Base-by-base conservation (phyloP, 306 rosid species). In the Citrullus colocynthis region DNA sequence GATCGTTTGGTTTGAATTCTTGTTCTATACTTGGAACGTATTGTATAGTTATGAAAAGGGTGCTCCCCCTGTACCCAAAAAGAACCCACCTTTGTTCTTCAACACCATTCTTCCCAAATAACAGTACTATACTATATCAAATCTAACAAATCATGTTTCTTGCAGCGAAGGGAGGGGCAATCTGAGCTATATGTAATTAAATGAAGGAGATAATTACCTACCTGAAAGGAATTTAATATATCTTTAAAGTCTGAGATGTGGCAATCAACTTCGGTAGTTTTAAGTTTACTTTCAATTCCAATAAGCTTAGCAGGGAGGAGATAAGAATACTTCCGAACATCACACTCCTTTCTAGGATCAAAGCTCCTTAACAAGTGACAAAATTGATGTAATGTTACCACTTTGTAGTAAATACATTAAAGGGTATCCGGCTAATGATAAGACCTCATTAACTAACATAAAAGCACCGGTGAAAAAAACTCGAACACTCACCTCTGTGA, bases 21-120 rank as follows among this genome's bases (percentile, higher is more conserved):
- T 66, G 55, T 88, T 86, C 96, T 87, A 83, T 92, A 95, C 83
- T 77, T 88, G 66, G 97, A 86, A 65, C 97, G 83, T 72, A 91
- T 78, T 49, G 97, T 95, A 81, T 95, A 95, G 79, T 95, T 95
- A 85, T 95, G 98, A 83, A 95, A 92, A 85, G 96, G 96, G 82
- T 90, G 91, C 41, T 85, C 90, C 59, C 97, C 98, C 98, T 95
- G 80, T 79, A 74, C 58, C 83, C 74, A 34, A 63, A 78, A 17
- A 30, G 28, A 65, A 51, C 5, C 42, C 67, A 78, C 57, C 37
- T 11, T 30, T 78, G 39, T 32, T 45, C 64, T 32, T 74, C 54
- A 20, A 67, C 54, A 57, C 15, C 73, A 69, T 72, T 42, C 74
- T 42, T 49, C 60, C 42, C 58, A 49, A 52, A 52, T 30, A 49